These are phyloP conservation scores for Pseudonitzschia delicatissima DNA, from an alignment of 108 stramenopile genomes.

Conservation along the genomic window DNA sequence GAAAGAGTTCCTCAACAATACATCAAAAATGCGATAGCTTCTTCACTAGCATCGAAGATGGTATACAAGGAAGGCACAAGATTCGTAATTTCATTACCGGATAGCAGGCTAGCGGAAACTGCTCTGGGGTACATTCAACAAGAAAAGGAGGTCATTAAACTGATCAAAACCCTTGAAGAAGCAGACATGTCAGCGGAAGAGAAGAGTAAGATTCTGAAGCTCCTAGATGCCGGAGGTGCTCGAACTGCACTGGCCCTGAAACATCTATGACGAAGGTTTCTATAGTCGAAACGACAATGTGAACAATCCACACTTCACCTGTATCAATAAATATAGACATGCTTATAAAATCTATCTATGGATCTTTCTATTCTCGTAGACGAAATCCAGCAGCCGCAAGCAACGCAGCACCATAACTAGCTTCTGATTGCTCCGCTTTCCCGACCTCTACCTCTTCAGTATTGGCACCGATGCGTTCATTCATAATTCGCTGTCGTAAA, in stretches of 20 bases:
- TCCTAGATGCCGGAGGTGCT: slow-evolving; percentile 82
- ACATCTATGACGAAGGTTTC: background rate
- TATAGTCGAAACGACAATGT: background rate
- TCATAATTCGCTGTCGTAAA: slow-evolving; percentile 72
- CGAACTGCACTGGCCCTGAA: slow-evolving; percentile 60
- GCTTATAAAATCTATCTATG: background rate
- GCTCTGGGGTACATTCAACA: slow-evolving; percentile 77
- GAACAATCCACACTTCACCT: background rate
- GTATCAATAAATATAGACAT: background rate
- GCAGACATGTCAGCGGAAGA: slow-evolving; percentile 62
- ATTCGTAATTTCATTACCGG: slow-evolving; percentile 78
- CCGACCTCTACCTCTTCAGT: slow-evolving; percentile 39
- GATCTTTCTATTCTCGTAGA: slow-evolving; percentile 3
- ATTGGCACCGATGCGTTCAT: slow-evolving; percentile 8
- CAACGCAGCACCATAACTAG: slow-evolving; percentile 88
- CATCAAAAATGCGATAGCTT: slow-evolving; percentile 91
- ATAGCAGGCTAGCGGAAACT: slow-evolving; percentile 61
- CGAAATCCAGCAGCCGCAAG: slow-evolving; percentile 70
- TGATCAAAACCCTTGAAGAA: slow-evolving; percentile 52
- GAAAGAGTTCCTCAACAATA: slow-evolving; percentile 87
- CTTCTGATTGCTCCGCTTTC: slow-evolving; percentile 78
- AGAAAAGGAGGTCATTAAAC: slow-evolving; percentile 68
- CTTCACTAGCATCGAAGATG: slow-evolving; percentile 88
- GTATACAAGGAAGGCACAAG: slow-evolving; percentile 97
- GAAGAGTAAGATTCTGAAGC: slow-evolving; percentile 62